Base-by-base conservation (phyloP, 2,329 filamentous ascomycete species). In the Fragosphaeria purpurea region DNA sequence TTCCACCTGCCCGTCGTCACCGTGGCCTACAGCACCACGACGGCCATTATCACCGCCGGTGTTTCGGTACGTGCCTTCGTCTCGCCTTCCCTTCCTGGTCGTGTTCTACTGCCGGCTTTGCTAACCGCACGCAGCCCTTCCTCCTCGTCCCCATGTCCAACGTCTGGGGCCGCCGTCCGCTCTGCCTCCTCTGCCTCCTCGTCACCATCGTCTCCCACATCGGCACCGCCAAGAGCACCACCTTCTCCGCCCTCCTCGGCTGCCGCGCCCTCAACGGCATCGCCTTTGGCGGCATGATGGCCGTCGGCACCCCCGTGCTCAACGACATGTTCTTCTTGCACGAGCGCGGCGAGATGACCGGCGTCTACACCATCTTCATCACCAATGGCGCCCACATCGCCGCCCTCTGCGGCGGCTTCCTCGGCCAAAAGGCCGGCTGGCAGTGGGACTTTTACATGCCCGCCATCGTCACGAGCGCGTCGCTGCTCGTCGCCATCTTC, bases 251-350 rank as follows among this genome's bases (percentile, higher is more conserved):
- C 8, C 50, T 55, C 11, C 41, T 55, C 31, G 51, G 46, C n/a
- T 50, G 48, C 40, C 54, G 54, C 8, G 52, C 51, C 3, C 30
- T 55, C 47, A 55, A 55, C 43, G 54, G 54, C n/a, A 34, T 55
- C 30, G 52, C 50, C 47, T 53, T 53, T 9, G 54, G 54, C 43
- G 54, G 52, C 37, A 53, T 53, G 47, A 51, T 55, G 51, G 54
- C 51, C 7, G 49, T 55, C 4, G 54, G 54, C 49, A 55, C 51
- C 31, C 52, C 54, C 13, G 51, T 54, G 31, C 50, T 56, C 45
- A 54, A 54, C 54, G 54, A 56, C 52, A 51, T 56, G 47, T 56
- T 54, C 42, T 56, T 53, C 43, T 43, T 52, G 50, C 54, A 56
- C 52, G 54, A 56, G 50, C 52, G 54, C 22, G 54, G 54, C 41